Conservation (phyloP, 2,329 filamentous ascomycete genomes). For the Cytospora schulzeri region DNA sequence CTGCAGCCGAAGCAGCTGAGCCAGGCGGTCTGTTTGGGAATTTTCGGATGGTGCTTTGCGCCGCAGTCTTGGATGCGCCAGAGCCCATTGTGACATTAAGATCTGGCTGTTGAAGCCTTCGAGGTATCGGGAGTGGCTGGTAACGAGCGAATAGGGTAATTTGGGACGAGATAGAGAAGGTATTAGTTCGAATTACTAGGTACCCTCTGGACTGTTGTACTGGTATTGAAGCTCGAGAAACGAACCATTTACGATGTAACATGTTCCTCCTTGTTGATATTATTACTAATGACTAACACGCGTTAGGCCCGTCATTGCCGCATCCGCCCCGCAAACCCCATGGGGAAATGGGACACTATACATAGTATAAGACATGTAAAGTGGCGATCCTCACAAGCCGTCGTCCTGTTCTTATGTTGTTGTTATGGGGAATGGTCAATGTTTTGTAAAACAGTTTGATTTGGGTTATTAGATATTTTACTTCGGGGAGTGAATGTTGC, state of each 20-base stretch:
- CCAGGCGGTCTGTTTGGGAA: slow-evolving; percentile 35
- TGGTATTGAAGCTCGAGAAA: no score
- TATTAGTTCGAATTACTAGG: background rate
- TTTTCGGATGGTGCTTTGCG: slow-evolving; percentile 28
- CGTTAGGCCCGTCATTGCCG: background rate
- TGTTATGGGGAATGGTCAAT: no score
- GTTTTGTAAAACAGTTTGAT: no score
- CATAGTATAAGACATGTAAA: no score
- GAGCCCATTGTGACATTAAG: slow-evolving; percentile 22
- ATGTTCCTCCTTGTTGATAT: background rate
- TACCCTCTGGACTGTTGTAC: background rate
- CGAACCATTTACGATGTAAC: background rate
- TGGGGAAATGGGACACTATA: no score
- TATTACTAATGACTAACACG: background rate
- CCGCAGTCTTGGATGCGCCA: slow-evolving; percentile 26
- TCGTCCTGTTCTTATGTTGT: no score
- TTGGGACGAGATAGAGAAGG: background rate
- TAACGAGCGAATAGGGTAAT: no score
- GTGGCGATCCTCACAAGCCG: no score
- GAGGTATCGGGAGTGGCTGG: background rate
- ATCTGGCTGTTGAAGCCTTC: background rate
- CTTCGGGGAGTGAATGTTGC: no score
- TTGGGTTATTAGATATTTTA: no score
- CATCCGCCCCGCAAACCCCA: background rate
- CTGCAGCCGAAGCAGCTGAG: slow-evolving; percentile 23